Percentiles rank a stretch among this genome's conserved stretches.
These are phyloP conservation scores for Omphalea diandra DNA, from an alignment of 441 rosid genomes.

Conservation along the genomic window DNA sequence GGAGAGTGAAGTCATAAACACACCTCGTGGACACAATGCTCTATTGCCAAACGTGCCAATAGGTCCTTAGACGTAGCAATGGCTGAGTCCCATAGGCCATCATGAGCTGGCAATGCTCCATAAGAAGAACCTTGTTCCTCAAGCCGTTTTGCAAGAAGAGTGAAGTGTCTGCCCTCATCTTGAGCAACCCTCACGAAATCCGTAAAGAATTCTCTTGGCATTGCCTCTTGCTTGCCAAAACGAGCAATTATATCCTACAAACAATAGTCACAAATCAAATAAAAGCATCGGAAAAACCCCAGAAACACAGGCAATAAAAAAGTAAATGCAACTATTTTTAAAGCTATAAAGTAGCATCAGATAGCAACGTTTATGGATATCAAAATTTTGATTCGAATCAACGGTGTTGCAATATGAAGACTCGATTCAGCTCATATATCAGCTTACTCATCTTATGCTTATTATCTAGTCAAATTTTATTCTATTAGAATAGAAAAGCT, in stretches of 20 bases:
- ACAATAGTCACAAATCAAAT: too few relatives aligned
- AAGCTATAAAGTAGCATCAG: too few relatives aligned
- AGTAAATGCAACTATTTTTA: too few relatives aligned
- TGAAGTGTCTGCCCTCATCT: slow-evolving; percentile 89
- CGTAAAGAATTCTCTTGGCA: slow-evolving; percentile 89
- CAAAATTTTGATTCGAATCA: too few relatives aligned
- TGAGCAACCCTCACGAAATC: slow-evolving; percentile 91
- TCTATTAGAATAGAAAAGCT: not conserved
- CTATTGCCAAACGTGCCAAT: slow-evolving; percentile 75
- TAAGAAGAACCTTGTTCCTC: slow-evolving; percentile 69
- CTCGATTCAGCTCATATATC: too few relatives aligned
- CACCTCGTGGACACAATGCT: slow-evolving; percentile 93
- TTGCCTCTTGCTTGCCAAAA: slow-evolving; percentile 81
- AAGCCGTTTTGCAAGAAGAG: slow-evolving; percentile 67
- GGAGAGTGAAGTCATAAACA: slow-evolving; percentile 10
- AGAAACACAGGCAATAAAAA: too few relatives aligned
- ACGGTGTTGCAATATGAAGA: too few relatives aligned
- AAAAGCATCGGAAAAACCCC: too few relatives aligned
- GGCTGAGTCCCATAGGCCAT: slow-evolving; percentile 92
- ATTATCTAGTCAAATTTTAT: not conserved
- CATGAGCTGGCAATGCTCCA: slow-evolving; percentile 89
- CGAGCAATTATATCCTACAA: slow-evolving; percentile 87
- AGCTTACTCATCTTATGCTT: not conserved
- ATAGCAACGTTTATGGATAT: too few relatives aligned
- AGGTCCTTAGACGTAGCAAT: slow-evolving; percentile 70